phyloP scores from a whole-genome alignment of 331 rosid genomes.

The Ulmus americana region DNA sequence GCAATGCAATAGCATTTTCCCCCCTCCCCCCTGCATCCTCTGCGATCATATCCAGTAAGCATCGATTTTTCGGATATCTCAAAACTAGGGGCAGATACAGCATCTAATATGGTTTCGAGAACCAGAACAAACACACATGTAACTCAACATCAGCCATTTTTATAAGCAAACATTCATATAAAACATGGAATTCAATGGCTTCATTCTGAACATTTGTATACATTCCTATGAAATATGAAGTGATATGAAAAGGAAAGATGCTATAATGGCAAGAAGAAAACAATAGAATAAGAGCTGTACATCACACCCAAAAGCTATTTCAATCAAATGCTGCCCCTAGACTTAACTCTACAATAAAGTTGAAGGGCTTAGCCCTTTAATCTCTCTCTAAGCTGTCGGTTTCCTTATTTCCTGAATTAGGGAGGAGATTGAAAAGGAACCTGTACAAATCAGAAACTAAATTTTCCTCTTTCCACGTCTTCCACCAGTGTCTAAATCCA shows the following conservation, averaged over 20 bases:
- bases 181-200: neutral
- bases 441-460: conserved; percentile 30
- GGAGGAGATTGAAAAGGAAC: neutral
- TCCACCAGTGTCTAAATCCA: conserved; percentile 53
- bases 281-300: conserved; percentile 33
- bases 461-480: conserved; percentile 73
- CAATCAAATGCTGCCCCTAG: conserved; percentile 17
- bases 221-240: neutral
- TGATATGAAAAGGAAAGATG: conserved; percentile 6
- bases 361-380: neutral
- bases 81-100: neutral
- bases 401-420: neutral
- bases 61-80: neutral
- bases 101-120: neutral
- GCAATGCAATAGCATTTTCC: conserved; percentile 1
- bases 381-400: conserved; percentile 15
- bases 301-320: conserved; percentile 24
- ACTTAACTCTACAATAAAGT: conserved; percentile 15
- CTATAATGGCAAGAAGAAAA: conserved; percentile 13
- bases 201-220: neutral
- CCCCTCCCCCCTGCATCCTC: neutral
- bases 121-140: neutral
- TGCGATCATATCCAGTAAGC: neutral
- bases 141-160: neutral
- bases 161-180: neutral